Percentiles rank a stretch among this genome's conserved stretches.
Conservation (phyloP, 2,329 filamentous ascomycete genomes). For the Calycina herbarum region DNA sequence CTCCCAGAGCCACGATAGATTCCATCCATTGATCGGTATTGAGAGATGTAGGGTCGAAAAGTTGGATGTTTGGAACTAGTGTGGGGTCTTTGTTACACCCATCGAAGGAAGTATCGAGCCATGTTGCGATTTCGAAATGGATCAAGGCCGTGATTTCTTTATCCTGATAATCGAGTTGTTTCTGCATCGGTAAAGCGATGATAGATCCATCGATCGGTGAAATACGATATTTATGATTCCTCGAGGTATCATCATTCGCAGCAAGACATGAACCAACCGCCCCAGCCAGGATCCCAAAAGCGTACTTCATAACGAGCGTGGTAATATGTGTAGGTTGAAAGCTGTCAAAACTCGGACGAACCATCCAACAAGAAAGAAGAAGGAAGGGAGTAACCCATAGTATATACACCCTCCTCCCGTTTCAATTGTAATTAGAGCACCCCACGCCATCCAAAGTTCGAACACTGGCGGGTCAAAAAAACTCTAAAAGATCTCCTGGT, state of each 20-base stretch:
- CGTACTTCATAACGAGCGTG: neutral
- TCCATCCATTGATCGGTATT: slow-evolving; percentile 37
- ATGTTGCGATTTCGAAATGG: slow-evolving; percentile 34
- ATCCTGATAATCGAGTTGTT: slow-evolving; percentile 33
- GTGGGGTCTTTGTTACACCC: slow-evolving; percentile 34
- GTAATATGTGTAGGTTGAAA: no score
- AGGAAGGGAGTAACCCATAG: no score
- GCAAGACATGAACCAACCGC: neutral
- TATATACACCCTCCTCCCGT: no score
- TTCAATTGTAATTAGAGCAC: no score
- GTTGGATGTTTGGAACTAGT: slow-evolving; percentile 27
- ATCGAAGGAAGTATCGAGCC: slow-evolving; percentile 26
- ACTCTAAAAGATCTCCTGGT: no score
- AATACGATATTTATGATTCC: slow-evolving; percentile 18
- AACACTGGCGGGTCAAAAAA: no score
- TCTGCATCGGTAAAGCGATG: slow-evolving; percentile 32
- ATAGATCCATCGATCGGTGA: slow-evolving; percentile 33
- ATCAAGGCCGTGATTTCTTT: slow-evolving; percentile 33
- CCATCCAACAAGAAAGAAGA: no score
- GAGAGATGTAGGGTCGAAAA: slow-evolving; percentile 29
- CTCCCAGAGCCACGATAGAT: slow-evolving; percentile 31
- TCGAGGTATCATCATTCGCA: neutral
- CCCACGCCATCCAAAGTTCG: no score
- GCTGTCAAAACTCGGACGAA: no score
- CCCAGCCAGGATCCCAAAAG: neutral